Evolutionary conservation across 768 basidiomycete species (phyloP), one percentile per base, ranked within the genome.

Genomic region (Boletus tomentosulus): DNA sequence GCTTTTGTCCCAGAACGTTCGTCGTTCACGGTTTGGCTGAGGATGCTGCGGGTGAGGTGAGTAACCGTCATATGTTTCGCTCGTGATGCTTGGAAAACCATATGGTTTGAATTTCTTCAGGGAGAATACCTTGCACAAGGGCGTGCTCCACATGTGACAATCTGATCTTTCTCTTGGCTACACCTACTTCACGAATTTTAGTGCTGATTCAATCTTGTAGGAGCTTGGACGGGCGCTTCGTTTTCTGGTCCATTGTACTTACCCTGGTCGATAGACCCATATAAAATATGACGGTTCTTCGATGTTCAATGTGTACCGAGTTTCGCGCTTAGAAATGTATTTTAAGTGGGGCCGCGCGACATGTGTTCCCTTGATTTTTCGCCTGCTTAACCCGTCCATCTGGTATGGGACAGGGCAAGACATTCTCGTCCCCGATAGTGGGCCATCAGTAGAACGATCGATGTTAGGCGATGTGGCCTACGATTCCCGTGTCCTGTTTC

Each of bases 61-160:
- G 70, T 57, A 45, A n/a, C n/a, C 6, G n/a, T 35, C 25, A 15
- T 54, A 60, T 55, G 38, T 53, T 62, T 54, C 13, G 66, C 64
- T 55, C 31, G 79, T 87, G 85, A 86, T 86, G 83, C 64, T 72
- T 69, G 55, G 66, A 66, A 71, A 44, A 68, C 67, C 73, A 74
- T 72, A 56, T 59, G 33, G 57, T 71, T 85, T 86, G 89, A 89
- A 90, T 91, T 91, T 91, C 89, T 91, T 91, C 89, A 90, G 76
- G 89, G 89, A 84, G 85, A 72, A 87, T 86, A 85, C 84, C 82
- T 75, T 53, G 64, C 56, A 54, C 60, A 68, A 63, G 84, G 86
- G 81, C 70, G 78, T 74, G 88, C 88, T 87, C 86, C 89, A 86
- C 82, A 79, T 63, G 64, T 84, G 87, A 87, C 87, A 84, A 27